phyloP scores from a whole-genome alignment of 192 early-diverging fungal genomes.

The Coemansia sp. region DNA sequence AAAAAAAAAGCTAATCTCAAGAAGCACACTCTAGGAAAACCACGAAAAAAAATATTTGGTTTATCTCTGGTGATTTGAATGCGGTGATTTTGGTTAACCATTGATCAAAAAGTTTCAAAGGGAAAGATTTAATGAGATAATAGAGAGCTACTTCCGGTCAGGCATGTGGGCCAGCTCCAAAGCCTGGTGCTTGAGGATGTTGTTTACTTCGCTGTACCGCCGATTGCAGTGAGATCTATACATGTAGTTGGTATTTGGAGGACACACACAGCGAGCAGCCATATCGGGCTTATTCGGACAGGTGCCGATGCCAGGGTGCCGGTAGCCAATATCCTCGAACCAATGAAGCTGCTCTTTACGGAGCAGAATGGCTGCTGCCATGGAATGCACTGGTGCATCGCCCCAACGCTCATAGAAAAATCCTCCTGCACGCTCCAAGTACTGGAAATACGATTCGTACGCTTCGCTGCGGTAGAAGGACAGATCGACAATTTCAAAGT shows the following conservation, averaged over 20 bases:
- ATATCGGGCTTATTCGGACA: constrained; percentile 62
- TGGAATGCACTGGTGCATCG: constrained; percentile 37
- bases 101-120: neutral
- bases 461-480: constrained; percentile 65
- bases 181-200: constrained; percentile 23
- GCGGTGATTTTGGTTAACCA: neutral
- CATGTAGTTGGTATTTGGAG: constrained; percentile 12
- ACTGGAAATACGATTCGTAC: constrained; percentile 71
- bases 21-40: no score
- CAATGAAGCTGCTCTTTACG: constrained; percentile 58
- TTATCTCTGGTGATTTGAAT: no score
- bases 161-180: constrained; percentile 34
- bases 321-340: constrained; percentile 39
- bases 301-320: constrained; percentile 59
- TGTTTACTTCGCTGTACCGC: constrained; percentile 20
- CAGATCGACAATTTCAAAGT: constrained; percentile 37
- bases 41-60: no score
- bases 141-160: constrained; percentile 8
- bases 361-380: constrained; percentile 58
- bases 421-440: constrained; percentile 70
- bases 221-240: constrained; percentile 35
- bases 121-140: neutral
- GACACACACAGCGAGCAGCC: constrained; percentile 29
- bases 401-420: constrained; percentile 48
- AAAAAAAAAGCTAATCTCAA: no score